Percentiles rank a stretch among this genome's conserved stretches.
Conservation (phyloP, 768 basidiomycete genomes). For the Neoboletus subvelutipes region DNA sequence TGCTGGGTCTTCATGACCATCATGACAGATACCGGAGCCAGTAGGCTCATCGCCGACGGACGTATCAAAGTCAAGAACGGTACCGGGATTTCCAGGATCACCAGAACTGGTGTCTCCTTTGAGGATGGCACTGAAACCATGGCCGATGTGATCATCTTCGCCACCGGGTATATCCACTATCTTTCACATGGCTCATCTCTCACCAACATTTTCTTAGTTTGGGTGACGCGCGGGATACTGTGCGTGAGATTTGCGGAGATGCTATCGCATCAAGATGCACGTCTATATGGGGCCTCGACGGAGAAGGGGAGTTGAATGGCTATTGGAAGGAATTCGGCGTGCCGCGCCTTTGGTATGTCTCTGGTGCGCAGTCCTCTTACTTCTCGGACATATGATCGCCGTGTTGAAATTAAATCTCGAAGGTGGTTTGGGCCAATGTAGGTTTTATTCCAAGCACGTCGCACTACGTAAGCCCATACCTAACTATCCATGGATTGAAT, state of each 20-base stretch:
- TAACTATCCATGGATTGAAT: background rate
- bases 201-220: conserved; percentile 32
- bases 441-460: conserved; percentile 8
- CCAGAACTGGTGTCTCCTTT: conserved; percentile 22
- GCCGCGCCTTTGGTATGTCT: conserved; percentile 2
- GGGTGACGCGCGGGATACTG: conserved; percentile 39
- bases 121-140: conserved; percentile 24
- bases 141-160: conserved; percentile 29
- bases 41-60: conserved; percentile 43
- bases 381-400: background rate
- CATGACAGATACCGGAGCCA: conserved; percentile 33
- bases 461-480: conserved; percentile 12
- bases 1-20: background rate
- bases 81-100: conserved; percentile 27
- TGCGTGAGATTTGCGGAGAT: conserved; percentile 44
- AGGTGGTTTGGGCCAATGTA: conserved; percentile 4
- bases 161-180: conserved; percentile 14
- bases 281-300: conserved; percentile 58
- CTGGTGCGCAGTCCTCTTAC: background rate
- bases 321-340: conserved; percentile 25
- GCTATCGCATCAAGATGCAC: conserved; percentile 43
- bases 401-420: background rate
- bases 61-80: conserved; percentile 51
- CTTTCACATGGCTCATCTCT: background rate
- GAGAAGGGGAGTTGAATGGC: conserved; percentile 57